A percentile compares a stretch with the other conserved stretches of the same genome.
Evolutionary conservation across 2,329 filamentous ascomycete genomes (phyloP).

Genomic region (Phialemonium atrogriseum): DNA sequence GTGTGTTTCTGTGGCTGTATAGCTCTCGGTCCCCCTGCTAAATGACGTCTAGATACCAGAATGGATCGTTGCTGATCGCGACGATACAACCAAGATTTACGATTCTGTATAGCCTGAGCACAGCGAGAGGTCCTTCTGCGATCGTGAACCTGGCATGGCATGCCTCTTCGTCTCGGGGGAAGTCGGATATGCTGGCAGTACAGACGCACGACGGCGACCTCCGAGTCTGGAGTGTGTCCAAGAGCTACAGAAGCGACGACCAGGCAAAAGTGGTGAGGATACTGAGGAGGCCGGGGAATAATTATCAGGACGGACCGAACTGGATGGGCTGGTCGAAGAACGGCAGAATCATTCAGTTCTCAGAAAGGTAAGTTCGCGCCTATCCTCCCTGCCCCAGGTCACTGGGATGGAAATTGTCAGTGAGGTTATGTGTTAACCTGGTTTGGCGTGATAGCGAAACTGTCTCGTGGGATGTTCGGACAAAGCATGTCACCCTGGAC

Average conservation of each 20-base stretch:
- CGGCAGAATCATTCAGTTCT: constrained; percentile 86
- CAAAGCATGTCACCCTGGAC: constrained; percentile 92
- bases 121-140: constrained; percentile 73
- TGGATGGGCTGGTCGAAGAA: constrained; percentile 99
- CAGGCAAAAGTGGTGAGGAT: constrained; percentile 83
- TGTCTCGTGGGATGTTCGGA: constrained; percentile 91
- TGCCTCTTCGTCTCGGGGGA: constrained; percentile 89
- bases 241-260: constrained; percentile 62
- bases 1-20: constrained; percentile 23
- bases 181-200: constrained; percentile 94
- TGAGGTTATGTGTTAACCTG: too few species aligned
- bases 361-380: constrained; percentile 64
- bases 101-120: constrained; percentile 86
- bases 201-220: constrained; percentile 89
- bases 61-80: constrained; percentile 86
- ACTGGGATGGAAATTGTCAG: too few species aligned
- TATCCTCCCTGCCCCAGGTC: constrained; percentile 10
- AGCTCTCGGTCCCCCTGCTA: constrained; percentile 1
- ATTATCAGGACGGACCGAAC: constrained; percentile 66
- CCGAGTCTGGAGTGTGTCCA: constrained; percentile 93
- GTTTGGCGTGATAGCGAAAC: constrained; percentile 68
- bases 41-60: constrained; percentile 63
- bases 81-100: constrained; percentile 86
- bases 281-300: constrained; percentile 72
- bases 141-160: constrained; percentile 90